phyloP scores from a whole-genome alignment of 371 early-diverging fungal species.

The Apophysomyces elegans region DNA sequence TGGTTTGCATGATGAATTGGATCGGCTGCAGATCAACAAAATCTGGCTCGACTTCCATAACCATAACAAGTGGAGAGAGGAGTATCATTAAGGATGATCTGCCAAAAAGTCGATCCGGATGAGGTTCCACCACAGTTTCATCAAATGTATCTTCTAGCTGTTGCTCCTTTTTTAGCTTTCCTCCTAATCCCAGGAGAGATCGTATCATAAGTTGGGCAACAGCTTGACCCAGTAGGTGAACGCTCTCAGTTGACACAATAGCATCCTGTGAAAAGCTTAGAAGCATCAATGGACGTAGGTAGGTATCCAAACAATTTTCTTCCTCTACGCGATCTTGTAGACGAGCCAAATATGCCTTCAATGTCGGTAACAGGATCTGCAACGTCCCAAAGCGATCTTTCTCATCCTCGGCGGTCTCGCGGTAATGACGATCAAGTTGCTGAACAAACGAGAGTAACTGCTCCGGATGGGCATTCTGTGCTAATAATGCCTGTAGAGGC shows the following conservation, averaged over 20 bases:
- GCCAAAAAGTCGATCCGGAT: conserved; percentile 21
- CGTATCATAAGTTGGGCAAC: conserved; percentile 36
- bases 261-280: conserved; percentile 41
- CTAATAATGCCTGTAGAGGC: conserved; percentile 42
- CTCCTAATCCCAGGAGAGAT: conserved; percentile 16
- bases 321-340: conserved; percentile 22
- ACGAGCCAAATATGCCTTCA: conserved; percentile 40
- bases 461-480: conserved; percentile 36
- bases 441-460: conserved; percentile 35
- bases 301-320: conserved; percentile 25
- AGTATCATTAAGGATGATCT: conserved; percentile 22
- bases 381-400: conserved; percentile 46
- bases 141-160: conserved; percentile 21
- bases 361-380: conserved; percentile 45
- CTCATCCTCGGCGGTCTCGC: conserved; percentile 33
- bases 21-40: conserved; percentile 52
- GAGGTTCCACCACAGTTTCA: conserved; percentile 10
- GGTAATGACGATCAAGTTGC: conserved; percentile 40
- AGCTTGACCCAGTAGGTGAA: conserved; percentile 29
- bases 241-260: conserved; percentile 47
- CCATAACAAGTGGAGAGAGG: conserved; percentile 33
- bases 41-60: conserved; percentile 47
- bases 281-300: conserved; percentile 33
- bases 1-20: conserved; percentile 24
- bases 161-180: conserved; percentile 17